Evolutionary conservation across 345 rosid species (phyloP).

Genomic region (Citrus australasica): DNA sequence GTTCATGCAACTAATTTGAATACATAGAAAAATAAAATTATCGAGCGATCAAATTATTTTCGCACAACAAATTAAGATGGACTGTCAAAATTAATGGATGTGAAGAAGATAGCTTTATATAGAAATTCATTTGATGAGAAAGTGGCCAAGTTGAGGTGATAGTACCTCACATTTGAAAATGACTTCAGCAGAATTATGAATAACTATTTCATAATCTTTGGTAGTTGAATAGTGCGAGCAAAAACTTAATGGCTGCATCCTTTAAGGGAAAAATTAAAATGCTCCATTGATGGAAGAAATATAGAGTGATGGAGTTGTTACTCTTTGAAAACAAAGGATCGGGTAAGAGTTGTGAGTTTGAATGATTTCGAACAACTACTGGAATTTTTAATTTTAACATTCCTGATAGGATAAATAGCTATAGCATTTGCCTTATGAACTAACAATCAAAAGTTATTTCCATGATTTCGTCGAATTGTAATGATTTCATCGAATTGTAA

Average conservation of each 20-base stretch:
- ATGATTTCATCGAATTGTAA: no score
- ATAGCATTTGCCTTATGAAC: no score
- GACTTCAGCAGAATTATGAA: conserved; percentile 2
- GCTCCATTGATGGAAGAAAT: background rate
- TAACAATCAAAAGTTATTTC: no score
- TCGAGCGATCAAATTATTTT: background rate
- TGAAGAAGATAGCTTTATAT: conserved; percentile 13
- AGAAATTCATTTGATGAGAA: conserved; percentile 15
- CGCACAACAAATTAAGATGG: conserved; percentile 15
- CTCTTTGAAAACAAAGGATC: background rate
- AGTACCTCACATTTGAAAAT: conserved; percentile 17
- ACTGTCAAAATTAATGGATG: conserved; percentile 22
- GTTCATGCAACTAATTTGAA: background rate
- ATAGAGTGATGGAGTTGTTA: background rate
- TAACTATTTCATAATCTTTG: background rate
- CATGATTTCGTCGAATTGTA: no score
- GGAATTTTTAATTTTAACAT: no score
- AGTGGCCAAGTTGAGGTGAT: conserved; percentile 13
- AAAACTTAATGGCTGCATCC: background rate
- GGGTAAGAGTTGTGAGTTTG: background rate
- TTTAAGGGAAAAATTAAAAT: background rate
- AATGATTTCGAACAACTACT: no score
- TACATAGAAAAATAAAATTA: background rate
- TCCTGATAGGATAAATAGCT: no score
- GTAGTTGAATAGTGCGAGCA: conserved; percentile 16